Base-by-base conservation (phyloP, 1,284 basidiomycete genomes). In the Malassezia restricta region DNA sequence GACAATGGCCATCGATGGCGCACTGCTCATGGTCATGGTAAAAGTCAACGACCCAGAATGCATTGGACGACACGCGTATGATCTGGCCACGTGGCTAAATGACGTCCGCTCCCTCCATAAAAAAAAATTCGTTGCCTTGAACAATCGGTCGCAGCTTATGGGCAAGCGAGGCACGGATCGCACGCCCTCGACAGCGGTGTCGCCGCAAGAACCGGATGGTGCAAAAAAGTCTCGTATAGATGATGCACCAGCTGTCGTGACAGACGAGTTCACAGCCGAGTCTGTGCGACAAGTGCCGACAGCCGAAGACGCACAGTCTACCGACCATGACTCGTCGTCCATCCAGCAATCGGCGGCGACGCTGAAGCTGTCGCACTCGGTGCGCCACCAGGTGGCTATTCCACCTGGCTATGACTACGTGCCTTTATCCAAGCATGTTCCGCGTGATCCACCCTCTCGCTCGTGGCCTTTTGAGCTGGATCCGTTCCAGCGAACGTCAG, bases 391-490 rank as follows among this genome's bases (percentile, higher is more conserved):
- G 82, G 94, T 98, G 43, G 90, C 90, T 1, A 82, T 98, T 8
- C 94, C 94, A 7, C 85, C 88, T 27, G 83, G 83, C 42, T 98
- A 90, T 74, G 82, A 84, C 62, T 98, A 98, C 75, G 75, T 86
- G 39, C 87, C 92, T 1, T 92, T 98, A 58, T 82, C 86, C 12
- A 80, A 87, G 71, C 92, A 99, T 75, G 80, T 87, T n/a, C 86
- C 91, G 27, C 85, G 86, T 29, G 80, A 84, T 50, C 90, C 92
- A 66, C 90, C 92, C 0, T 90, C 84, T 35, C 81, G 88, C 51
- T 83, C 85, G 70, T 99, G 96, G 79, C 88, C 89, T 58, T 99
- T 99, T 78, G 85, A 83, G 43, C 80, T 99, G 51, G 94, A 99
- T 77, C 94, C 94, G 20, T 99, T 99, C 78, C 94, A 99, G 74